Conservation (phyloP, 2,329 filamentous ascomycete genomes). For the Ceratocystis destructans region DNA sequence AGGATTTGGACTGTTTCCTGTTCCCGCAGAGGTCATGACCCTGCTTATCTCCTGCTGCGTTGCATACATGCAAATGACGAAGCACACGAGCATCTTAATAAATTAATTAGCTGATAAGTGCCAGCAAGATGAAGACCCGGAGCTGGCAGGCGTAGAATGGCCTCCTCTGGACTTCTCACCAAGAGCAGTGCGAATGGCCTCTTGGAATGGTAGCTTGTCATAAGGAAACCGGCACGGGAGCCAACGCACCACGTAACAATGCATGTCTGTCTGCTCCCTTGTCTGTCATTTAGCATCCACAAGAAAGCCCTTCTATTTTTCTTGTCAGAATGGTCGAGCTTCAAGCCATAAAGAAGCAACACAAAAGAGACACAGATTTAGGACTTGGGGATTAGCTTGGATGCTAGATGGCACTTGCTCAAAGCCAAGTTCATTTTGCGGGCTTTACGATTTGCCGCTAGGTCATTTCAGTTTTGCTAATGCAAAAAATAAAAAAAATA, state of each 20-base stretch:
- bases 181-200: too few species aligned
- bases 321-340: not conserved
- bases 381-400: not conserved
- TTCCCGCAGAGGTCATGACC: too few species aligned
- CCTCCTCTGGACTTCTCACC: too few species aligned
- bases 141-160: too few species aligned
- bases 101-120: too few species aligned
- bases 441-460: constrained; percentile 7
- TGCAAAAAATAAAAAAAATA: not conserved
- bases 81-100: too few species aligned
- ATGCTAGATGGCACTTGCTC: constrained; percentile 6
- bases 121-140: too few species aligned
- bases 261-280: not conserved
- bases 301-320: not conserved
- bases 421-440: constrained; percentile 6
- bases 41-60: too few species aligned
- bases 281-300: not conserved
- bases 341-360: not conserved
- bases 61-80: too few species aligned
- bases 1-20: too few species aligned
- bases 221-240: not conserved
- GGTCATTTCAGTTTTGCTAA: not conserved
- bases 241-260: not conserved
- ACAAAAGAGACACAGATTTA: constrained; percentile 5
- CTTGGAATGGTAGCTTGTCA: too few species aligned